Conservation (phyloP, 2,329 filamentous ascomycete species). For the Pyrenochaeta sp. region DNA sequence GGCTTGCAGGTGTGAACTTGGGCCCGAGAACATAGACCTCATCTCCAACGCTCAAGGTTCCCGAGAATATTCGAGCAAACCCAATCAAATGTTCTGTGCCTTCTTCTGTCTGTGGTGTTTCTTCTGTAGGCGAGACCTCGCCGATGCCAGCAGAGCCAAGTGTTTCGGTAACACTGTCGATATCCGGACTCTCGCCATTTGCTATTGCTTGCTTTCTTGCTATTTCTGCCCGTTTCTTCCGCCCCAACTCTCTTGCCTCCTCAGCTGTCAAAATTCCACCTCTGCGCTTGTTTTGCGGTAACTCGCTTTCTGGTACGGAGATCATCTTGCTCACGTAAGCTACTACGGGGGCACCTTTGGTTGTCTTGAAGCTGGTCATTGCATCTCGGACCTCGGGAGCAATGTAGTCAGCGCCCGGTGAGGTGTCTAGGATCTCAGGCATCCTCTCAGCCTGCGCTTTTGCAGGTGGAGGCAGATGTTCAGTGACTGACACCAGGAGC, state of each 20-base stretch:
- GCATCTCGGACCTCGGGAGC: slow-evolving; percentile 76
- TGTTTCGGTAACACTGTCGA: slow-evolving; percentile 65
- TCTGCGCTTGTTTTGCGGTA: slow-evolving; percentile 83
- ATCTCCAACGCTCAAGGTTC: slow-evolving; percentile 87
- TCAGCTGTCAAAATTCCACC: slow-evolving; percentile 77
- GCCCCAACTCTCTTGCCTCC: slow-evolving; percentile 86
- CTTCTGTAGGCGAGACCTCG: slow-evolving; percentile 44
- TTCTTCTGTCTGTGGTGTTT: slow-evolving; percentile 62
- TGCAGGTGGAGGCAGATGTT: slow-evolving; percentile 86
- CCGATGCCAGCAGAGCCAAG: slow-evolving; percentile 68
- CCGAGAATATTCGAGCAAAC: slow-evolving; percentile 93
- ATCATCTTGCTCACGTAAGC: slow-evolving; percentile 99
- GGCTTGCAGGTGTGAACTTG: slow-evolving; percentile 86
- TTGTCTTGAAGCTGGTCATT: slow-evolving; percentile 80
- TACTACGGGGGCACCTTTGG: slow-evolving; percentile 77
- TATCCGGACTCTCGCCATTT: slow-evolving; percentile 53
- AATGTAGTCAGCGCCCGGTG: slow-evolving; percentile 78
- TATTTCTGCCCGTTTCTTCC: slow-evolving; percentile 88
- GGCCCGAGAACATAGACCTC: slow-evolving; percentile 89
- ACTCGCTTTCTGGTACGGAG: slow-evolving; percentile 88
- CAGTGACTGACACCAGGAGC: slow-evolving; percentile 89
- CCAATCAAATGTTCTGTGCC: slow-evolving; percentile 91
- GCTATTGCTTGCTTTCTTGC: slow-evolving; percentile 75
- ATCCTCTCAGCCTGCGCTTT: slow-evolving; percentile 81
- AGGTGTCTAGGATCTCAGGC: slow-evolving; percentile 78